phyloP scores from a whole-genome alignment of 805 yeast species.

The Pichia membranifaciens region DNA sequence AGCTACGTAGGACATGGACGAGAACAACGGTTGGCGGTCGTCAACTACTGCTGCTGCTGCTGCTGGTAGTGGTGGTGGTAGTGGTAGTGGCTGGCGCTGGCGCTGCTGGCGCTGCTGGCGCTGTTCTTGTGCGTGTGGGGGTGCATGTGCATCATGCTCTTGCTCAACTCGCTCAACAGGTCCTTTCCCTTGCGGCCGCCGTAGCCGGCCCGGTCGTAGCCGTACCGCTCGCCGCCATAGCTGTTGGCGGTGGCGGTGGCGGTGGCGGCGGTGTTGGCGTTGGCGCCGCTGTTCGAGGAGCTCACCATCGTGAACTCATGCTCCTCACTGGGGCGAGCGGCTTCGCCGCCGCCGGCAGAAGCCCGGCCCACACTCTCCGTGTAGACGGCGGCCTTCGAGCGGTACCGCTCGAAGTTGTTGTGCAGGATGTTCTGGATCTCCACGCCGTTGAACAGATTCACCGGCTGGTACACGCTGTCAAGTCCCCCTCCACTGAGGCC shows the following conservation, averaged over 20 bases:
- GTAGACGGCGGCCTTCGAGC: background rate
- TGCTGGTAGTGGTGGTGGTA: no score
- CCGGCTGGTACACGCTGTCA: constrained; percentile 2
- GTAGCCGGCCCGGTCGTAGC: background rate
- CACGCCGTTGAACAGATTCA: constrained; percentile 4
- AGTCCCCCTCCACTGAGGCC: background rate
- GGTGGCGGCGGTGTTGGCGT: no score
- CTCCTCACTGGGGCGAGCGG: background rate
- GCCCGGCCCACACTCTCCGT: background rate
- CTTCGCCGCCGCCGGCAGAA: background rate
- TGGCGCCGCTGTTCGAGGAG: background rate
- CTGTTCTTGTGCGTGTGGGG: background rate
- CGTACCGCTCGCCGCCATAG: background rate
- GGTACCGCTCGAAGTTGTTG: background rate
- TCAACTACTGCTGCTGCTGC: no score
- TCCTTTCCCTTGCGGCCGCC: background rate
- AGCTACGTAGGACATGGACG: no score
- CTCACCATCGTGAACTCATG: background rate
- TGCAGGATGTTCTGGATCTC: background rate
- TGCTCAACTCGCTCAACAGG: constrained; percentile 2
- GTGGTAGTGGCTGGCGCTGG: no score
- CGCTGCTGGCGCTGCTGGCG: background rate
- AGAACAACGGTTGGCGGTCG: no score
- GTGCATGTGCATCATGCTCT: background rate
- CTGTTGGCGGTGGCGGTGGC: background rate